phyloP scores from a whole-genome alignment of 306 rosid genomes.

The Rosa chinensis region DNA sequence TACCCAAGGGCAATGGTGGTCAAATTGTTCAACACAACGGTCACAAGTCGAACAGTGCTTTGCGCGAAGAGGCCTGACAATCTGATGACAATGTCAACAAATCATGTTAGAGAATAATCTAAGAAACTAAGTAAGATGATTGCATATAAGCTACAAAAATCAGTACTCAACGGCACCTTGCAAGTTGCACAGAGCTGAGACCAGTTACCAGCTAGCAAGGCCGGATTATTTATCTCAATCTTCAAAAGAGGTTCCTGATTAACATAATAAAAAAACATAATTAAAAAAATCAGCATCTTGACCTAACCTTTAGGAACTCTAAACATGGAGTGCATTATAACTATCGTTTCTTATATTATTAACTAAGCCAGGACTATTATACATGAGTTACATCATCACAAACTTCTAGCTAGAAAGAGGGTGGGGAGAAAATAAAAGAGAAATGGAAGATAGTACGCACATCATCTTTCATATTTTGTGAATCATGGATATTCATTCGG shows the following conservation, averaged over 20 bases:
- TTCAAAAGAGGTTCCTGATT: constrained; percentile 88
- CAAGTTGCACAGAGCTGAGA: constrained; percentile 79
- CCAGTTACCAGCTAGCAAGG: constrained; percentile 93
- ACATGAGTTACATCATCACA: neutral
- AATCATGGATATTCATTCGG: constrained; percentile 58
- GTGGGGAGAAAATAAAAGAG: neutral
- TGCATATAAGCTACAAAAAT: constrained; percentile 7
- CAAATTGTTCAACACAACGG: constrained; percentile 97
- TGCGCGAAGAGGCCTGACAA: constrained; percentile 99
- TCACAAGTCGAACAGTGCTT: constrained; percentile 95
- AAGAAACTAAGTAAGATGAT: neutral
- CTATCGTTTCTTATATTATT: neutral
- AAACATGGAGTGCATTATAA: neutral
- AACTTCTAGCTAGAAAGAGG: neutral
- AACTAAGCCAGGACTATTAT: neutral
- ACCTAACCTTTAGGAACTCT: neutral
- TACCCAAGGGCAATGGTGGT: constrained; percentile 99
- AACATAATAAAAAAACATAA: neutral
- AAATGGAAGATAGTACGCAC: constrained; percentile 43
- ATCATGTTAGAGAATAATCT: constrained; percentile 2
- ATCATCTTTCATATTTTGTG: constrained; percentile 80
- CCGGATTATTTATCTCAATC: constrained; percentile 88
- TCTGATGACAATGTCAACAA: constrained; percentile 39
- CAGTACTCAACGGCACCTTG: constrained; percentile 64
- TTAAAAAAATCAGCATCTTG: constrained; percentile 17